A percentile compares a stretch with the other conserved stretches of the same genome.
These are phyloP conservation scores for Claviceps fusiformis DNA, from an alignment of 2,329 filamentous ascomycete species.

Conservation along the genomic window DNA sequence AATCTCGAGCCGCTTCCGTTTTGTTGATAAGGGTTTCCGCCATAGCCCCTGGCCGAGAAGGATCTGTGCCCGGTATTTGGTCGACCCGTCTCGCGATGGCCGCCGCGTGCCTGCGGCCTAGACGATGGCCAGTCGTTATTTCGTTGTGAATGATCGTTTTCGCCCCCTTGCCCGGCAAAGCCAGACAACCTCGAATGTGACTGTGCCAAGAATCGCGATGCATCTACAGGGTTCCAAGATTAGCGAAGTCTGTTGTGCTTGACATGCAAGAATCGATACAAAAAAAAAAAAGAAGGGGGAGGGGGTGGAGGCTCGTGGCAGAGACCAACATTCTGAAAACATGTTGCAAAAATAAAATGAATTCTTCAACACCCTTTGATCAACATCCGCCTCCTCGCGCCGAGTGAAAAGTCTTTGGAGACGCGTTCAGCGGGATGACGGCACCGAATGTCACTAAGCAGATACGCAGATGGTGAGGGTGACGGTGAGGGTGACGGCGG, in stretches of 20 bases:
- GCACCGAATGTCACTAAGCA: background rate
- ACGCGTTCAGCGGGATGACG: background rate
- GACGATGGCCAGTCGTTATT: constrained; percentile 21
- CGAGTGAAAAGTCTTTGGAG: background rate
- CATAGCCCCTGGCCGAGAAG: constrained; percentile 30
- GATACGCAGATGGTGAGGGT: background rate
- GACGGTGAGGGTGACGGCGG: no score
- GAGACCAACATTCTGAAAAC: constrained; percentile 68
- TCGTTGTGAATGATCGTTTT: constrained; percentile 18
- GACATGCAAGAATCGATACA: background rate
- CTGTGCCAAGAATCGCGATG: constrained; percentile 90
- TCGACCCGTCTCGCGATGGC: constrained; percentile 19
- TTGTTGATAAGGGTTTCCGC: constrained; percentile 73
- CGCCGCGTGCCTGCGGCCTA: constrained; percentile 18
- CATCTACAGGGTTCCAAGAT: constrained; percentile 46
- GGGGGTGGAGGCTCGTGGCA: background rate
- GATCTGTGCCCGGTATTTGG: constrained; percentile 23
- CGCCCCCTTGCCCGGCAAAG: constrained; percentile 45
- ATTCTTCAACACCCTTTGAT: constrained; percentile 11
- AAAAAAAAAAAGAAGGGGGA: no score
- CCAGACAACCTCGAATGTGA: constrained; percentile 80
- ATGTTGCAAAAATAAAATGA: constrained; percentile 14
- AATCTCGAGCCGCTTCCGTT: constrained; percentile 57
- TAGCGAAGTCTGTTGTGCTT: background rate
- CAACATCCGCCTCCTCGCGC: constrained; percentile 21